Percentiles rank a stretch among this genome's conserved stretches.
These are phyloP conservation scores for Rhamnella rubrinervis DNA, from an alignment of 331 rosid species.

Conservation along the genomic window DNA sequence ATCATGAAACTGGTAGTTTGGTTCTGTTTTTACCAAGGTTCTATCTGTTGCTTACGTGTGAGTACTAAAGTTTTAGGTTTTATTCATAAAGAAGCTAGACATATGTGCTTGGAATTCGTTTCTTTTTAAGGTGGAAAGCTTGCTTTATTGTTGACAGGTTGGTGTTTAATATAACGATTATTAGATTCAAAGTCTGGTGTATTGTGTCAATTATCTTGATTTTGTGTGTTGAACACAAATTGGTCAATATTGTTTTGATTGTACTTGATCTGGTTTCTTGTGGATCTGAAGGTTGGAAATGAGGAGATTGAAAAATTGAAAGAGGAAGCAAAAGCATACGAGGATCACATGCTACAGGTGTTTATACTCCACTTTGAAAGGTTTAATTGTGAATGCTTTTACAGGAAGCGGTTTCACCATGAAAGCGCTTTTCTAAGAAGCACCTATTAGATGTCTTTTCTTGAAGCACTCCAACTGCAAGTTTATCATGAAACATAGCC, in stretches of 20 bases:
- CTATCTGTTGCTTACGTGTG: too few species aligned
- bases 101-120: background rate
- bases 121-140: too few species aligned
- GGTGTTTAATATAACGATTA: background rate
- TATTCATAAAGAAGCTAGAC: background rate
- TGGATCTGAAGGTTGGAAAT: constrained; percentile 56
- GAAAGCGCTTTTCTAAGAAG: too few species aligned
- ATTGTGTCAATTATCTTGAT: constrained; percentile 3
- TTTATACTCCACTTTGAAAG: background rate
- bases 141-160: too few species aligned
- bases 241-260: constrained; percentile 15
- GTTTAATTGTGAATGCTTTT: too few species aligned
- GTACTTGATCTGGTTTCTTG: constrained; percentile 43
- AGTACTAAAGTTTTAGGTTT: background rate
- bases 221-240: constrained; percentile 1
- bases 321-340: constrained; percentile 75
- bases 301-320: constrained; percentile 71
- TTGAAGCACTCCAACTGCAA: too few species aligned
- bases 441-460: too few species aligned
- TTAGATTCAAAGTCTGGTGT: constrained; percentile 2
- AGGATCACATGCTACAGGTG: constrained; percentile 94
- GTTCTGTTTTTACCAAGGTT: too few species aligned
- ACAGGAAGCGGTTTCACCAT: too few species aligned
- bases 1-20: too few species aligned
- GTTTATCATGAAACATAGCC: too few species aligned